phyloP scores from a whole-genome alignment of 768 basidiomycete genomes.

The Tulasnella sp. region DNA sequence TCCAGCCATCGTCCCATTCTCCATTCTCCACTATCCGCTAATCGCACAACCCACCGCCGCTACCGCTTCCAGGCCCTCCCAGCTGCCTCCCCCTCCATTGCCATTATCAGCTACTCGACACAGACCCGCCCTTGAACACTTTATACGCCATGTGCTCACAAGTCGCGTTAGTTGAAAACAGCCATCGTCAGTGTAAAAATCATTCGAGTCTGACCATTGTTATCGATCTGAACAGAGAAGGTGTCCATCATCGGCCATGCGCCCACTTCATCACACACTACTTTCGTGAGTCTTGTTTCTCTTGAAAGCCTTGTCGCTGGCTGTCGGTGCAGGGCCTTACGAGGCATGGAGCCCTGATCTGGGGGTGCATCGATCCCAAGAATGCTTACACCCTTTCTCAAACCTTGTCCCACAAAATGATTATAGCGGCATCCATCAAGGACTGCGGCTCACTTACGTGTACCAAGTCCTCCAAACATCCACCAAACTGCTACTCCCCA shows the following conservation, averaged over 20 bases:
- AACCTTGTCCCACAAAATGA: no score
- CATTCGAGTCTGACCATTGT: background rate
- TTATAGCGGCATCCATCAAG: slow-evolving; percentile 10
- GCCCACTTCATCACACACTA: slow-evolving; percentile 15
- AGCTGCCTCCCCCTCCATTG: background rate
- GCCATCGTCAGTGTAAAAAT: no score
- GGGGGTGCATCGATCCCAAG: no score
- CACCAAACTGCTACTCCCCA: slow-evolving; percentile 12
- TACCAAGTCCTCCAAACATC: slow-evolving; percentile 8
- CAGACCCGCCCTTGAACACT: background rate
- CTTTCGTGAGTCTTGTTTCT: slow-evolving; percentile 4
- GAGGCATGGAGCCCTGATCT: no score
- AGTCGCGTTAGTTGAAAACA: slow-evolving; percentile 11
- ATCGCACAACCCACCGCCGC: background rate
- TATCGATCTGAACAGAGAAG: slow-evolving; percentile 10
- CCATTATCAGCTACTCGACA: background rate
- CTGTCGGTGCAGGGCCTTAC: background rate
- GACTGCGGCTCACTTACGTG: slow-evolving; percentile 7
- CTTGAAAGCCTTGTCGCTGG: background rate
- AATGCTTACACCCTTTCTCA: no score
- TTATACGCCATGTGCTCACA: slow-evolving; percentile 6
- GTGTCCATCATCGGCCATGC: slow-evolving; percentile 14
- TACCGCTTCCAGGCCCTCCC: background rate
- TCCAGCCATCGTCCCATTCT: slow-evolving; percentile 3
- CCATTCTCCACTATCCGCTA: background rate